A percentile compares a stretch with the other conserved stretches of the same genome.
These are phyloP conservation scores for Cercospora canescens DNA, from an alignment of 2,329 filamentous ascomycete species.

Conservation along the genomic window DNA sequence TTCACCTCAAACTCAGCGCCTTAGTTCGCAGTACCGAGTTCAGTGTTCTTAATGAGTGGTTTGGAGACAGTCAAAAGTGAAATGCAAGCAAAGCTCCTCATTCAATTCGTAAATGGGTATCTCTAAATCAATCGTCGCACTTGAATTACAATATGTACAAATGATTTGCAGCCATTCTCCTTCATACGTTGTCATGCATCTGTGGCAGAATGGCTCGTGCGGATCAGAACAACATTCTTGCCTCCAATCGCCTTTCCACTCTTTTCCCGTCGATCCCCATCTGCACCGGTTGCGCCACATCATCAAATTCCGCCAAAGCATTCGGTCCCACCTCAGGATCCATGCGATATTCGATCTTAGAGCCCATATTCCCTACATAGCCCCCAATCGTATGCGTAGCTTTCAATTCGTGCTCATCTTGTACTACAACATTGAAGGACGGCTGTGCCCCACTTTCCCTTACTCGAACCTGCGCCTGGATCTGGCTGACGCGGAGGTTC, in stretches of 20 bases:
- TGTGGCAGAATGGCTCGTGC: neutral
- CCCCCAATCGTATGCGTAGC: conserved; percentile 59
- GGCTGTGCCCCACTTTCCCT: conserved; percentile 58
- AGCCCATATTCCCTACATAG: conserved; percentile 62
- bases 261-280: conserved; percentile 7
- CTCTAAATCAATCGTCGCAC: neutral
- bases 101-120: neutral
- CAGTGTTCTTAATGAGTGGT: too few relatives aligned
- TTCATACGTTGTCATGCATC: neutral
- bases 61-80: neutral
- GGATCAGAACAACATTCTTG: conserved; percentile 1
- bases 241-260: conserved; percentile 5
- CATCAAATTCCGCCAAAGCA: conserved; percentile 26
- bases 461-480: conserved; percentile 66
- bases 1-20: too few relatives aligned
- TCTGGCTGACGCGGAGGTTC: conserved; percentile 49
- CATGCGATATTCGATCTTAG: conserved; percentile 62
- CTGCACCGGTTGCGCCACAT: conserved; percentile 17
- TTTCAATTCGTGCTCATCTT: conserved; percentile 49
- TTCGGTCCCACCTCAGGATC: conserved; percentile 49
- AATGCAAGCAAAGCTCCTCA: neutral
- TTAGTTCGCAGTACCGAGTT: too few relatives aligned
- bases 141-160: neutral
- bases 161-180: neutral
- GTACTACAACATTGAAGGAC: conserved; percentile 60